A percentile compares a stretch with the other conserved stretches of the same genome.
Conservation (phyloP, 164 flowering plant genomes). For the Aristolochia fimbriata region DNA sequence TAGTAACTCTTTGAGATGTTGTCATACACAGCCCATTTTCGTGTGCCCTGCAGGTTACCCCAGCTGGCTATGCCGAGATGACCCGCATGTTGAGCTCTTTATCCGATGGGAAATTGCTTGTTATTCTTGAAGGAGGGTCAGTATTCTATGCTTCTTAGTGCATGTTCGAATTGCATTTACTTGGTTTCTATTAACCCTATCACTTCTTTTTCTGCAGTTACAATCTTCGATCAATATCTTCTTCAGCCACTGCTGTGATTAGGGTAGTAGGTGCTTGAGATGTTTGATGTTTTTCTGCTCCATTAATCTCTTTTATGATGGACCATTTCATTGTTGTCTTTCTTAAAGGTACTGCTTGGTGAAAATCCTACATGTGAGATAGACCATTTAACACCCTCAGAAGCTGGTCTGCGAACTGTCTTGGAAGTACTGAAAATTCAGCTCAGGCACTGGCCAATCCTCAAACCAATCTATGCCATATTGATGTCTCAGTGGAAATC, state of each 20-base stretch:
- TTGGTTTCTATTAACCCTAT: no score
- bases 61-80: constrained; percentile 86
- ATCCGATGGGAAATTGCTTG: constrained; percentile 79
- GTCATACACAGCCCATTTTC: background rate
- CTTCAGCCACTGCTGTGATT: constrained; percentile 3
- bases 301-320: background rate
- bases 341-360: constrained; percentile 75
- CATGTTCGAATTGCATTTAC: no score
- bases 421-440: constrained; percentile 74
- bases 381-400: constrained; percentile 40
- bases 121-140: constrained; percentile 97
- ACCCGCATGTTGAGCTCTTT: constrained; percentile 58
- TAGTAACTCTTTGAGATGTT: background rate
- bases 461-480: constrained; percentile 27
- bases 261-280: background rate
- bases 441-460: constrained; percentile 62
- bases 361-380: constrained; percentile 37
- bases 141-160: constrained; percentile 17
- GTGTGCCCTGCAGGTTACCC: constrained; percentile 60
- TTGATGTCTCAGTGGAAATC: constrained; percentile 47
- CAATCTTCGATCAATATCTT: constrained; percentile 1
- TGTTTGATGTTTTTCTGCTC: background rate
- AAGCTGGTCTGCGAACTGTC: constrained; percentile 54
- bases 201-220: constrained; percentile 3
- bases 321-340: constrained; percentile 4